A percentile compares a stretch with the other conserved stretches of the same genome.
These are phyloP conservation scores for Salix koriyanagi DNA, from an alignment of 345 rosid genomes.

Conservation along the genomic window DNA sequence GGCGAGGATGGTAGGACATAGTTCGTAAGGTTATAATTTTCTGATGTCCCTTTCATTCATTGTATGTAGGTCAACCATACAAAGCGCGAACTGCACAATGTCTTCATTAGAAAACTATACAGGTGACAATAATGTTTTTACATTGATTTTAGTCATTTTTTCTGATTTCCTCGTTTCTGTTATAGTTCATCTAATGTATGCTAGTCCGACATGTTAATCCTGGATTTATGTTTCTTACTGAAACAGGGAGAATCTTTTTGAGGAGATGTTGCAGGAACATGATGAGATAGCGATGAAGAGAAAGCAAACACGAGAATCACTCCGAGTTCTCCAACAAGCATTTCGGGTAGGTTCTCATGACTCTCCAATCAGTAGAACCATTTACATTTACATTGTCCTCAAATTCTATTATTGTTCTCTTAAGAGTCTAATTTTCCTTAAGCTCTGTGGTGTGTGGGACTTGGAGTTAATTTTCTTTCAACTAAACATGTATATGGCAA, in stretches of 20 bases:
- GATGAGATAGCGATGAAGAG: slow-evolving; percentile 80
- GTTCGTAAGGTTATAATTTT: neutral
- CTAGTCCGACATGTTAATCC: neutral
- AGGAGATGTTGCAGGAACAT: slow-evolving; percentile 98
- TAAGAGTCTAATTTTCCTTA: neutral
- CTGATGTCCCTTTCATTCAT: neutral
- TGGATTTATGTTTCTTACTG: slow-evolving; percentile 5
- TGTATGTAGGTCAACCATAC: slow-evolving; percentile 79
- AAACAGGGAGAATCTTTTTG: slow-evolving; percentile 89
- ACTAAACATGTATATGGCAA: neutral
- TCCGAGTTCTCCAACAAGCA: slow-evolving; percentile 88
- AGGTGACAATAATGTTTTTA: slow-evolving; percentile 41
- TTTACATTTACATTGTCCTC: neutral
- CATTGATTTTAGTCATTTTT: neutral
- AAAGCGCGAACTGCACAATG: slow-evolving; percentile 91
- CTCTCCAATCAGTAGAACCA: neutral
- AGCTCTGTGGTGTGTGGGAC: neutral
- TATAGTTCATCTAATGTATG: neutral
- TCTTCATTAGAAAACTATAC: slow-evolving; percentile 91
- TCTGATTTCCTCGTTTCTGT: neutral
- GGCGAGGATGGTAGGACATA: neutral
- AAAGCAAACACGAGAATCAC: slow-evolving; percentile 79
- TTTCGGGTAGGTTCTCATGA: slow-evolving; percentile 54
- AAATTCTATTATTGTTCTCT: neutral
- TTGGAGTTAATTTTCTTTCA: neutral